Evolutionary conservation across 1,284 basidiomycete genomes (phyloP), one percentile per base, ranked within the genome.

Genomic region (Fomitopsis betulina): DNA sequence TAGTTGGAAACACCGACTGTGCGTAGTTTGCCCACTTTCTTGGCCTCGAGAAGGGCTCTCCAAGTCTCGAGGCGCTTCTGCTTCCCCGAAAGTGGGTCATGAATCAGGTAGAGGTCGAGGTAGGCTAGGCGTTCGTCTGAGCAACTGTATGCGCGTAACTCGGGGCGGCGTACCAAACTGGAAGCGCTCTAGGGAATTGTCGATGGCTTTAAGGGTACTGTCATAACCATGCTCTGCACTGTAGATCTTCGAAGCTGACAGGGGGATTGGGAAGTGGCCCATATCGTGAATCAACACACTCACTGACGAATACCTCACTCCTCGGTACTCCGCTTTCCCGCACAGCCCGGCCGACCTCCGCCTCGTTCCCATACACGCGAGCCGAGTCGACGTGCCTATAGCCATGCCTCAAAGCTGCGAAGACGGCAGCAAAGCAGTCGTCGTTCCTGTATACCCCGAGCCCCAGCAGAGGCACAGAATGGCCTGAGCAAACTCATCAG

Each of bases 391-490:
- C 72, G 63, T 88, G 87, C 58, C 85, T 47, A 12, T 64, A 94
- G 7, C 91, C 92, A 27, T 75, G 78, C 59, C 81, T 77, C 59
- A 94, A 72, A 2, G 91, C 91, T 50, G 84, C 79, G 25, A 85
- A 68, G 17, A 86, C 82, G 17, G 85, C 84, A 0, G 80, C 70
- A 38, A 75, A 77, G 21, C 84, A 73, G 51, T 83, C 79, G 63
- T 82, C 76, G 74, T 87, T 87, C 67, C 87, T 83, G 67, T 87
- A 94, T 7, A 93, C 88, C 13, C 93, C 93, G 57, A 93, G 85
- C 0, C 92, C 92, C 1, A 94, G 78, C 13, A 82, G 72, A 40
- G 92, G 92, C 74, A 94, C 86, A 23, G 69, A 54, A 67, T 79
- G 71, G 10, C 84, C 85, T 66, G 15, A 35, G 13, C 35, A 35